Conservation (phyloP, 352 stramenopile species). For the Peronospora belbahrii region DNA sequence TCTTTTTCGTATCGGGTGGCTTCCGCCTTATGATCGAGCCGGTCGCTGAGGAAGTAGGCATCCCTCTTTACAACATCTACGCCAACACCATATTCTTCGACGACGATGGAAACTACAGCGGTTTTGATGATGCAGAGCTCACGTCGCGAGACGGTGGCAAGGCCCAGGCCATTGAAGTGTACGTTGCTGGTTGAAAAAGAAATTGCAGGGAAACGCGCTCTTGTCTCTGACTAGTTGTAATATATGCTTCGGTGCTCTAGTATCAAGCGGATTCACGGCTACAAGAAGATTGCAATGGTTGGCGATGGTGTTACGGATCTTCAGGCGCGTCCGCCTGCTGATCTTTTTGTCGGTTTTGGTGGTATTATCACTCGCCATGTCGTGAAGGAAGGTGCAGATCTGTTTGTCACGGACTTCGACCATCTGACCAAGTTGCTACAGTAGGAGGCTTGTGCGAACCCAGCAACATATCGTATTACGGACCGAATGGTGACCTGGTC, state of each 20-base stretch:
- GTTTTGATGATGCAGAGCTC: constrained; percentile 93
- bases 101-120: constrained; percentile 79
- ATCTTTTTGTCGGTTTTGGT: constrained; percentile 97
- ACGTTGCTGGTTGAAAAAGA: constrained; percentile 9
- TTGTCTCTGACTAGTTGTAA: constrained; percentile 8
- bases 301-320: constrained; percentile 97
- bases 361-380: constrained; percentile 91
- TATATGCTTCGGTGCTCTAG: constrained; percentile 7
- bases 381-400: constrained; percentile 92
- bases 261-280: constrained; percentile 89
- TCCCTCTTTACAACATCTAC: constrained; percentile 91
- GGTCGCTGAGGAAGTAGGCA: constrained; percentile 80
- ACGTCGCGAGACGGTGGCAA: constrained; percentile 86
- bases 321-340: constrained; percentile 94
- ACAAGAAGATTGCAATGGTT: constrained; percentile 97
- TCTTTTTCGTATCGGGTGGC: constrained; percentile 97
- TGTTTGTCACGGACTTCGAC: constrained; percentile 96
- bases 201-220: background rate
- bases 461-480: background rate
- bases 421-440: constrained; percentile 71
- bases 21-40: constrained; percentile 99
- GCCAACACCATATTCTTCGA: constrained; percentile 97
- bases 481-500: background rate
- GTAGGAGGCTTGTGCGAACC: constrained; percentile 9
- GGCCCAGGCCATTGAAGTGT: constrained; percentile 69